These are phyloP conservation scores for Tetragonia tetragonoides DNA, from an alignment of 148 eudicot species.

Conservation along the genomic window DNA sequence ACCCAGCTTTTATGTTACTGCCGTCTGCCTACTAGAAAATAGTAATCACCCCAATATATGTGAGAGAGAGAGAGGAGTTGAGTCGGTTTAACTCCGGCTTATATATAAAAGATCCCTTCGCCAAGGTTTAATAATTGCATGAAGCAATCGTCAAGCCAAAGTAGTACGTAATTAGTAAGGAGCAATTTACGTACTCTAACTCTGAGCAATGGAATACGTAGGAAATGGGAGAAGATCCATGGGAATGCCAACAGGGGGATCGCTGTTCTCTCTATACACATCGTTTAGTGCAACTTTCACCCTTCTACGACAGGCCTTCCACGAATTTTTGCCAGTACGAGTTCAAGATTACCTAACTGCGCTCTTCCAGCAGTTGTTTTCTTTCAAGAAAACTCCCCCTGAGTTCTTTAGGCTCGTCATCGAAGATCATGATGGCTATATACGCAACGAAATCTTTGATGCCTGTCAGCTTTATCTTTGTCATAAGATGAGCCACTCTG, in stretches of 20 bases:
- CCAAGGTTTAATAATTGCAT: too few relatives aligned
- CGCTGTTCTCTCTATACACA: not conserved
- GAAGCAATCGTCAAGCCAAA: too few relatives aligned
- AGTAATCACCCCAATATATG: too few relatives aligned
- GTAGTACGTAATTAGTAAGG: too few relatives aligned
- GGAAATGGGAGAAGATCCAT: not conserved
- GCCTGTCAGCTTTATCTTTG: slow-evolving; percentile 3
- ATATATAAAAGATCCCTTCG: too few relatives aligned
- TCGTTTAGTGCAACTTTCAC: not conserved
- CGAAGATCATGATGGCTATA: not conserved
- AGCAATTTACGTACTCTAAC: too few relatives aligned
- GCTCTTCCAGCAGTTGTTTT: not conserved
- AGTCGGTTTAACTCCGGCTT: too few relatives aligned
- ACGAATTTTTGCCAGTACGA: not conserved
- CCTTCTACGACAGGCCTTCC: not conserved
- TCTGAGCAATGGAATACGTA: too few relatives aligned
- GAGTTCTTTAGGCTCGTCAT: not conserved
- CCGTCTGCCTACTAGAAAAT: too few relatives aligned
- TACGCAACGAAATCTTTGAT: not conserved
- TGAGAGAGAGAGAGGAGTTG: too few relatives aligned
- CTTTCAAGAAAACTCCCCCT: not conserved
- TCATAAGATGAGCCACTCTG: not conserved
- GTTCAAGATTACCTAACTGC: not conserved
- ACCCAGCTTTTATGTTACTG: too few relatives aligned
- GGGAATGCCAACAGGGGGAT: not conserved